Conservation (phyloP, 345 rosid genomes). For the Brassica napus region Da-Ae NC_063441.1:2181001-2181500, state of each 20-base stretch:
- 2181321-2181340: too few species aligned
- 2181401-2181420: background rate
- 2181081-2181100: background rate
- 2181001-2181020: background rate
- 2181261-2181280: too few species aligned
- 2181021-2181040: background rate
- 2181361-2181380: too few species aligned
- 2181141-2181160: too few species aligned
- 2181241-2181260: too few species aligned
- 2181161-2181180: background rate
- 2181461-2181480: background rate
- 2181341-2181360: background rate
- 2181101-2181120: too few species aligned
- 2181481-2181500: constrained; percentile 13
- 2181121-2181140: too few species aligned
- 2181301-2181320: too few species aligned
- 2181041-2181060: background rate
- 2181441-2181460: background rate
- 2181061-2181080: background rate
- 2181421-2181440: background rate
- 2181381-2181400: constrained; percentile 2
- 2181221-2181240: too few species aligned
- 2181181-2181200: background rate
- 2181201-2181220: background rate
- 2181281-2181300: too few species aligned